Evolutionary conservation across 805 yeast species (phyloP).

Genomic region (Monosporozyma aquatica): DNA sequence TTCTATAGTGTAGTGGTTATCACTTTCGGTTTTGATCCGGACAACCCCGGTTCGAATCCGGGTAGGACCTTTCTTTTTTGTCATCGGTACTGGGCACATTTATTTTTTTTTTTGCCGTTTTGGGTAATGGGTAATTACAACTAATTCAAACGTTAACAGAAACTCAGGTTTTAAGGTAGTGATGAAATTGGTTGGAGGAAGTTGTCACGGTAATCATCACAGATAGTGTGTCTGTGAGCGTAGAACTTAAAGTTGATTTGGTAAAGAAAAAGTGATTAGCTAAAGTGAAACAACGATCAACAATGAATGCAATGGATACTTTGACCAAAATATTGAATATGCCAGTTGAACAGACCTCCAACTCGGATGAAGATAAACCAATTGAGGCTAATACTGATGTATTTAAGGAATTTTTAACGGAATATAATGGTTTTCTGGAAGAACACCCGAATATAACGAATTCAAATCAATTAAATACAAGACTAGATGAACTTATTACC

Average conservation of each 20-base stretch:
- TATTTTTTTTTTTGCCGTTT: no score
- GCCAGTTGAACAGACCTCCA: not conserved
- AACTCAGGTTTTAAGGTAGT: no score
- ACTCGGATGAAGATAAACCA: not conserved
- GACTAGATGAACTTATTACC: slow-evolving; percentile 13
- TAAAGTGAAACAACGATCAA: no score
- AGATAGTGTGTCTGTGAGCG: no score
- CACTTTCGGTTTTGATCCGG: slow-evolving; percentile 76
- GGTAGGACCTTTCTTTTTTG: slow-evolving; percentile 55
- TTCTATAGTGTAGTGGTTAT: slow-evolving; percentile 68
- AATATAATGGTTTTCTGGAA: slow-evolving; percentile 4
- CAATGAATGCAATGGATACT: not conserved
- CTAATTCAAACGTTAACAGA: no score
- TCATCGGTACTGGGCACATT: no score
- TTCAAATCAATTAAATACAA: slow-evolving; percentile 10
- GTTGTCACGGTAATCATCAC: no score
- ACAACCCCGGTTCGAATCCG: slow-evolving; percentile 82
- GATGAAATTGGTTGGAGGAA: no score
- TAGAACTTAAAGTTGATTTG: no score
- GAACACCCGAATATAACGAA: slow-evolving; percentile 5
- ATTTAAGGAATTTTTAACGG: slow-evolving; percentile 3
- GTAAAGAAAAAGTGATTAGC: no score
- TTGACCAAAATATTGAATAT: not conserved
- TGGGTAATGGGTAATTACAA: no score
- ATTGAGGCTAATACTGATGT: not conserved